These are phyloP conservation scores for Nothophoma quercina DNA, from an alignment of 2,329 filamentous ascomycete genomes.

Conservation along the genomic window DNA sequence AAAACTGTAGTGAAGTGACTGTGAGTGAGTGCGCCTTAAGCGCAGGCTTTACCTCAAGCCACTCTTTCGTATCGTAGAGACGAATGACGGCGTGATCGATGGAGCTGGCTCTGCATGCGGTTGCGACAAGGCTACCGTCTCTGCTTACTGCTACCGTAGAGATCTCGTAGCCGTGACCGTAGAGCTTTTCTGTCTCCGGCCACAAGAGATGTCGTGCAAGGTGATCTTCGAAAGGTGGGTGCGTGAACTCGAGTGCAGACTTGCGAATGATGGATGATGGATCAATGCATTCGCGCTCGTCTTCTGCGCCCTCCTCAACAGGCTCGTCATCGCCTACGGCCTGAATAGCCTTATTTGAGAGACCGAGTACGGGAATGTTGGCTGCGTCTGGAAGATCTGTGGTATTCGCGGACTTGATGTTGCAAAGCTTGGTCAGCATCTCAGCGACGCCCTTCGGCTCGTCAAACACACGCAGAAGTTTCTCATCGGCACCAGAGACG, in stretches of 20 bases:
- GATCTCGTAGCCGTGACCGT: conserved; percentile 97
- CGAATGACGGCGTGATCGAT: conserved; percentile 94
- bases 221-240: conserved; percentile 88
- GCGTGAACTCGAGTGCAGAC: conserved; percentile 69
- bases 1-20: conserved; percentile 83
- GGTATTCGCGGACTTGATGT: conserved; percentile 54
- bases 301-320: conserved; percentile 52
- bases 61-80: conserved; percentile 83
- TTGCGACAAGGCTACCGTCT: conserved; percentile 79
- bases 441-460: conserved; percentile 84
- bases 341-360: conserved; percentile 90
- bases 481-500: conserved; percentile 95
- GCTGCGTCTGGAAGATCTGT: conserved; percentile 77
- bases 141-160: conserved; percentile 82
- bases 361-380: conserved; percentile 90
- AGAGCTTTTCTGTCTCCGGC: conserved; percentile 96
- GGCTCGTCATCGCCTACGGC: conserved; percentile 54
- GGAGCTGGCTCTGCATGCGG: conserved; percentile 90
- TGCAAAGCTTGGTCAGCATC: conserved; percentile 73
- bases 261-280: conserved; percentile 64
- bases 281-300: conserved; percentile 63
- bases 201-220: conserved; percentile 90
- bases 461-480: conserved; percentile 94
- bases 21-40: conserved; percentile 88
- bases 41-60: conserved; percentile 86